phyloP scores from a whole-genome alignment of 1,284 basidiomycete species.

The Sporisorium graminicola region DNA sequence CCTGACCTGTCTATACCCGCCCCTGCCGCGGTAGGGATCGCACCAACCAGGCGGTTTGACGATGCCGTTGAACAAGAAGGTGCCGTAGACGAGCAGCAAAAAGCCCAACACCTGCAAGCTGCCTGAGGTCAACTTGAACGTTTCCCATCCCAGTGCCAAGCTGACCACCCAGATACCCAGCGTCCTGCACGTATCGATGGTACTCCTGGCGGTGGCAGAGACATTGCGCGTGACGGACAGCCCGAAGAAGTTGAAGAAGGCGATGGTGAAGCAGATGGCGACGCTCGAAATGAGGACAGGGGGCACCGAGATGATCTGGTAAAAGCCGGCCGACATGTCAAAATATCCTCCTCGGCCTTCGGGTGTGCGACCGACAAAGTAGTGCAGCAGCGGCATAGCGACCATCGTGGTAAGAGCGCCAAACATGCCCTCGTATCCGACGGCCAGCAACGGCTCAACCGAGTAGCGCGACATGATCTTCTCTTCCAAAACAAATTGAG shows the following conservation, averaged over 20 bases:
- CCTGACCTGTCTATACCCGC: slow-evolving; percentile 19
- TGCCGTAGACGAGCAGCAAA: slow-evolving; percentile 84
- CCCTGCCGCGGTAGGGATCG: slow-evolving; percentile 3
- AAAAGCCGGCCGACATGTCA: slow-evolving; percentile 88
- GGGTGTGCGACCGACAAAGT: slow-evolving; percentile 71
- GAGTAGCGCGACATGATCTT: slow-evolving; percentile 85
- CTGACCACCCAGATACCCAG: slow-evolving; percentile 78
- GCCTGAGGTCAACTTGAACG: slow-evolving; percentile 83
- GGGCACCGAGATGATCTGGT: slow-evolving; percentile 85
- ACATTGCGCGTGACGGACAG: slow-evolving; percentile 82
- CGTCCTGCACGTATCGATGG: slow-evolving; percentile 96
- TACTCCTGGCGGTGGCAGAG: slow-evolving; percentile 70
- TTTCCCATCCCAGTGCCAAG: slow-evolving; percentile 83
- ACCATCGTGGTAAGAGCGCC: slow-evolving; percentile 83
- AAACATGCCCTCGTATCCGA: slow-evolving; percentile 94
- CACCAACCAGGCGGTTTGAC: slow-evolving; percentile 55
- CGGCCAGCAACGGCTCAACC: slow-evolving; percentile 90
- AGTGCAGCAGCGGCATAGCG: slow-evolving; percentile 79
- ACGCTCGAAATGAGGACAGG: slow-evolving; percentile 82
- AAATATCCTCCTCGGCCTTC: slow-evolving; percentile 83
- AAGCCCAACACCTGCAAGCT: slow-evolving; percentile 90
- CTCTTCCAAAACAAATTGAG: slow-evolving; percentile 90
- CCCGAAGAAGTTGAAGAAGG: slow-evolving; percentile 97
- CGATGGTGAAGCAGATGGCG: slow-evolving; percentile 76
- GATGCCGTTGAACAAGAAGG: slow-evolving; percentile 68